A percentile compares a stretch with the other conserved stretches of the same genome.
phyloP scores from a whole-genome alignment of 2,329 filamentous ascomycete species.

The Plectosphaerella cucumerina region DNA sequence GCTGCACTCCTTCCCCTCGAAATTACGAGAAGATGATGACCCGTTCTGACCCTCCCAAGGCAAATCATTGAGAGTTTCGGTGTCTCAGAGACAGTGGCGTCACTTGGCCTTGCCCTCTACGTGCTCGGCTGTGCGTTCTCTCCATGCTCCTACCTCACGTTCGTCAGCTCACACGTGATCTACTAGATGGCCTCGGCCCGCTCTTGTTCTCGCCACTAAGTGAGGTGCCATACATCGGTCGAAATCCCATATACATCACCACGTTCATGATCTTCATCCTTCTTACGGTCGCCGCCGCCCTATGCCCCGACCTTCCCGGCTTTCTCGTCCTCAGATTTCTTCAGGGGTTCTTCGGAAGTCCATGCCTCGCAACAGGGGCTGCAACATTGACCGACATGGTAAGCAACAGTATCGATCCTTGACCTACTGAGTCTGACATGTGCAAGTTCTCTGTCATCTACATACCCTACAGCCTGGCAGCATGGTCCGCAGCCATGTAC shows the following conservation, averaged over 20 bases:
- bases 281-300: constrained; percentile 4
- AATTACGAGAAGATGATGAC: not conserved
- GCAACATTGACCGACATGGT: constrained; percentile 9
- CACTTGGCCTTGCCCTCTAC: constrained; percentile 6
- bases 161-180: not conserved
- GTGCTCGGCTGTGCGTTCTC: constrained; percentile 7
- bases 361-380: constrained; percentile 9
- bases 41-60: not conserved
- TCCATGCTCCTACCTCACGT: no score
- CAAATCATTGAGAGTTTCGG: constrained; percentile 5
- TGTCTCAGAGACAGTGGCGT: constrained; percentile 2
- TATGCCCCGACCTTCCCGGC: constrained; percentile 4
- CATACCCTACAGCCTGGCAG: constrained; percentile 4
- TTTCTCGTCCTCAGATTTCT: constrained; percentile 9
- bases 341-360: constrained; percentile 8
- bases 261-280: constrained; percentile 7
- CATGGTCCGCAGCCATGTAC: constrained; percentile 5
- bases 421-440: not conserved
- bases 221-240: constrained; percentile 7
- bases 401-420: not conserved
- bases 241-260: constrained; percentile 9
- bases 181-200: constrained; percentile 8
- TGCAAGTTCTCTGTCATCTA: constrained; percentile 7
- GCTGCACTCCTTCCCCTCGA: not conserved
- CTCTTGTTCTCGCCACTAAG: constrained; percentile 4